Conservation (phyloP, 306 rosid genomes). For the Dryas drummondii region DNA sequence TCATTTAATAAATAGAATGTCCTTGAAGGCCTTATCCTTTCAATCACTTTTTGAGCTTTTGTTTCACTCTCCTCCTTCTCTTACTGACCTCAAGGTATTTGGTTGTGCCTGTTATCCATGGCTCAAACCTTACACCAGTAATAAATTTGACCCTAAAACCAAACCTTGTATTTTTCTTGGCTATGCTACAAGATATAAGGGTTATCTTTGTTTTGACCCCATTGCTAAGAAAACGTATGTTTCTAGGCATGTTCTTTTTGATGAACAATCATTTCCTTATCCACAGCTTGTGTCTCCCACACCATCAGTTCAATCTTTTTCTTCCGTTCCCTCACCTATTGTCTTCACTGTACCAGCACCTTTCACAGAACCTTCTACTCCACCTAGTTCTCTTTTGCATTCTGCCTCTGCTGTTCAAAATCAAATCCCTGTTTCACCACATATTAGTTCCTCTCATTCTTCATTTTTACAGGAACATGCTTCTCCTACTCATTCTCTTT, state of each 20-base stretch:
- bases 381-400: no score
- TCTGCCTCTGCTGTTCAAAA: no score
- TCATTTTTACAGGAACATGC: no score
- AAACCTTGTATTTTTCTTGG: background rate
- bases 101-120: background rate
- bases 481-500: no score
- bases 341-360: background rate
- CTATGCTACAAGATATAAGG: background rate
- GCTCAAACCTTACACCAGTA: background rate
- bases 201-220: background rate
- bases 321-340: no score
- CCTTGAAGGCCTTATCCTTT: background rate
- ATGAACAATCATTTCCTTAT: background rate
- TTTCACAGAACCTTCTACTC: no score
- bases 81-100: background rate
- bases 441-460: no score
- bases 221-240: accelerated
- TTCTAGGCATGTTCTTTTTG: background rate
- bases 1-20: background rate
- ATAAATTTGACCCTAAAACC: background rate
- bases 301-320: no score
- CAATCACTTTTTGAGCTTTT: background rate
- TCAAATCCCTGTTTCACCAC: no score
- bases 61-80: background rate
- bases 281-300: no score